Conservation (phyloP, 2,329 filamentous ascomycete species). For the Botrytis fragariae region DNA sequence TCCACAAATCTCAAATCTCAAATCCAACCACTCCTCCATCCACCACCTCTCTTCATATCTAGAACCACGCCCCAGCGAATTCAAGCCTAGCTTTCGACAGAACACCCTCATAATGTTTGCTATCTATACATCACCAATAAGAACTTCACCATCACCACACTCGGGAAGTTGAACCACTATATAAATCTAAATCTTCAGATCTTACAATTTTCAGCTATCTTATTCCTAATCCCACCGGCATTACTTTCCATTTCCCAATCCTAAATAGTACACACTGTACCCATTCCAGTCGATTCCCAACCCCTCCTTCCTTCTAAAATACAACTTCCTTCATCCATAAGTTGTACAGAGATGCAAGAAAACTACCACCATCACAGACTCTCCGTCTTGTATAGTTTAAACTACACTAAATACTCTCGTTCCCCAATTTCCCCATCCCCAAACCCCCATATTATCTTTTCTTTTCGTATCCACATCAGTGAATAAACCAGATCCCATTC, state of each 20-base stretch:
- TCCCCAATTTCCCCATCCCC: background rate
- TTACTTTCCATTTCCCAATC: background rate
- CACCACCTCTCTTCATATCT: background rate
- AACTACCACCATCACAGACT: background rate
- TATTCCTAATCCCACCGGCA: background rate
- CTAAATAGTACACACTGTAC: background rate
- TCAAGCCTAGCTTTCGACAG: background rate
- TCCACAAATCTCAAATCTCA: background rate
- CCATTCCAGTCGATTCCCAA: background rate
- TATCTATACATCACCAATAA: background rate
- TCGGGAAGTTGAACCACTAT: background rate
- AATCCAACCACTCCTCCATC: background rate
- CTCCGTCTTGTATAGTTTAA: fast-evolving
- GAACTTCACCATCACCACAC: background rate
- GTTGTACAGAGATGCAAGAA: background rate
- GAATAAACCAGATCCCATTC: too few species aligned
- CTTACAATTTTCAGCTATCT: background rate
- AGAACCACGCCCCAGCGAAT: background rate
- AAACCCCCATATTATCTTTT: background rate
- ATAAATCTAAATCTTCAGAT: background rate
- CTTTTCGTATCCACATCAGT: background rate
- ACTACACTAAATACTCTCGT: background rate
- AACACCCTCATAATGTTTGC: background rate
- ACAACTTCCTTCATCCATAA: background rate
- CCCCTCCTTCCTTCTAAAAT: background rate